These are phyloP conservation scores for Candida jianshihensis DNA, from an alignment of 805 yeast genomes.

Conservation along the genomic window DNA sequence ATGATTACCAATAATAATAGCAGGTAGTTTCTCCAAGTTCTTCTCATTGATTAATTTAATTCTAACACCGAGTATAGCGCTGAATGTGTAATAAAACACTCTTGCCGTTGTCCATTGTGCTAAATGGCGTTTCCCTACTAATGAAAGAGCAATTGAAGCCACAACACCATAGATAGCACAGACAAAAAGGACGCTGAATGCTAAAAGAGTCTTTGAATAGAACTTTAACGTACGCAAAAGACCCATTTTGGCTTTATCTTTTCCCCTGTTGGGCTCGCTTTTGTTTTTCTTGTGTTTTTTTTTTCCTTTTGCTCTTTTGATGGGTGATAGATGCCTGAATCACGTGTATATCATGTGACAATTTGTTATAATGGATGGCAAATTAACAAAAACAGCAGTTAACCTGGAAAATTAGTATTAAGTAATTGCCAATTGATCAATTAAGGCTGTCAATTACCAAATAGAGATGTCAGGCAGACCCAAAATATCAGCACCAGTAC, in stretches of 20 bases:
- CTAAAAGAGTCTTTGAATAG: conserved; percentile 48
- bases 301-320: too few relatives aligned
- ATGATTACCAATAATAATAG: conserved; percentile 79
- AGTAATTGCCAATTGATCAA: not conserved
- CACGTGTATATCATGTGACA: too few relatives aligned
- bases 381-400: too few relatives aligned
- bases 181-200: conserved; percentile 43
- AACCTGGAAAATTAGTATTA: too few relatives aligned
- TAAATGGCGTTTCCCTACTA: conserved; percentile 68
- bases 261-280: too few relatives aligned
- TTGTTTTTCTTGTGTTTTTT: too few relatives aligned
- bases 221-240: conserved; percentile 32
- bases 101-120: conserved; percentile 90
- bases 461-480: conserved; percentile 3
- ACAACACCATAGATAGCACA: conserved; percentile 73
- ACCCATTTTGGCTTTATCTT: conserved; percentile 7
- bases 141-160: conserved; percentile 59
- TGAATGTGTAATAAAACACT: conserved; percentile 60
- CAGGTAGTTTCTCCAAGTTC: conserved; percentile 55
- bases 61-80: conserved; percentile 58
- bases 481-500: conserved; percentile 18
- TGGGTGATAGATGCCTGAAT: too few relatives aligned
- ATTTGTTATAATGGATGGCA: too few relatives aligned
- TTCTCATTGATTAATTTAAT: conserved; percentile 66
- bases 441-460: not conserved